Evolutionary conservation across 1,284 basidiomycete genomes (phyloP), one percentile per base, ranked within the genome.

Genomic region (Rhodotorula sp.): DNA sequence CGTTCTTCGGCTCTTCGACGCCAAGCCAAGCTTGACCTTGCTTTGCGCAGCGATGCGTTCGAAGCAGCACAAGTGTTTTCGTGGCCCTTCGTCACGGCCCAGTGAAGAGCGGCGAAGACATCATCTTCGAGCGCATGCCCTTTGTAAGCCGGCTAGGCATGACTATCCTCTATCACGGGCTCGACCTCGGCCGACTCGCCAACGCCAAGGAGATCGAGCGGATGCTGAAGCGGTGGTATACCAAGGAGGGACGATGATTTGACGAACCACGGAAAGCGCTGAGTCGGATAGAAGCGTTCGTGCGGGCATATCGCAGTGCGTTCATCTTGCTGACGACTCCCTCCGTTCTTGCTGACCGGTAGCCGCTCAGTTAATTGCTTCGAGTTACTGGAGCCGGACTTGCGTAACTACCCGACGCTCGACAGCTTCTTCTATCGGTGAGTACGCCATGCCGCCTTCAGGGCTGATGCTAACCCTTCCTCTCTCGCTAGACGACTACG

Each of bases 401-500:
- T 59, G 20, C 22, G 28, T 10, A 3, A 48, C 67, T 77, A 70
- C 46, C 72, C 83, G 76, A 87, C 82, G 24, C 91, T 94, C 82
- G 93, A 93, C 80, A 84, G 89, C 24, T 93, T 94, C 82, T 93
- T 93, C 82, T 86, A 82, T 64, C 83, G 90, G 60, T 61, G 2
- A 22, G 60, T 54, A 13, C 5, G 16, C 3, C 40, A 10, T 13
- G 16, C 40, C 7, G 13, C 16, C 40, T 74, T 83, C 92, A 56
- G 85, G 85, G 69, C 80, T 22, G 84, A 84, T 54, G 11, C 11
- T 40, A 2, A 22, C 15, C 8, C 16, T 28, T 5, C 24, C 68
- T 83, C 83, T 78, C 94, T 94, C 82, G 92, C 92, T 77, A 89
- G 94, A 46, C 92, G 93, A 82, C 86, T 98, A 37, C 94, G 91